Base-by-base conservation (phyloP, 768 basidiomycete genomes). In the Hygrophorus russula region DNA sequence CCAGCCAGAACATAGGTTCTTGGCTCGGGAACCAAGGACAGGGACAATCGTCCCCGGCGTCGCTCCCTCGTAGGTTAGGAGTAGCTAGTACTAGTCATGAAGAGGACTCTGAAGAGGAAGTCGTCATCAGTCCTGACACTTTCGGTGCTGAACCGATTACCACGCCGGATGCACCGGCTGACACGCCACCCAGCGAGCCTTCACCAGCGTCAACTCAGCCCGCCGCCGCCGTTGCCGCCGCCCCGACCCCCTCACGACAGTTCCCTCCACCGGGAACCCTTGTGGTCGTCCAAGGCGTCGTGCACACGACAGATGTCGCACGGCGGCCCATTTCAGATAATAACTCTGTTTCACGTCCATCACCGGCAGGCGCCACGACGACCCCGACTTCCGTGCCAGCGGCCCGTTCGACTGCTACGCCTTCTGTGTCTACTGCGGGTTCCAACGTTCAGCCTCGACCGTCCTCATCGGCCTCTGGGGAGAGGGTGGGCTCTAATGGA, bases 201-300 rank as follows among this genome's bases (percentile, higher is more conserved):
- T n/a, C 36, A 24, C 9, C 30, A 28, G 34, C 31, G 15, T n/a
- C 42, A 15, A 24, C 27, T 14, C 24, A 42, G 8, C n/a, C 46
- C 4, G 29, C 27, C 18, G 36, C 36, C 10, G 15, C 42, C 17
- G 39, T 13, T 20, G 3, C 39, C 12, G 28, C 27, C 15, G 34
- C 42, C 29, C 11, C 46, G 18, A 32, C 31, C 28, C 39, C 56
- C 27, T 53, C 58, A n/a, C 63, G 73, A 15, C 69, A 70, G 43
- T 83, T 83, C 55, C 81, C 82, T 29, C 78, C 82, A 0, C 78
- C 82, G 0, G 82, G 84, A 11, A 85, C 84, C 2, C 69, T 88
- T 2, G 84, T 88, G 18, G 82, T 88, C 29, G 84, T 88, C 0
- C 84, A 88, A 59, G 84, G 84, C 42, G 38, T 37, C 41, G n/a